Percentiles rank a stretch among this genome's conserved stretches.
Evolutionary conservation across 1,284 basidiomycete genomes (phyloP).

Genomic region (Pseudozyma sp.): DNA sequence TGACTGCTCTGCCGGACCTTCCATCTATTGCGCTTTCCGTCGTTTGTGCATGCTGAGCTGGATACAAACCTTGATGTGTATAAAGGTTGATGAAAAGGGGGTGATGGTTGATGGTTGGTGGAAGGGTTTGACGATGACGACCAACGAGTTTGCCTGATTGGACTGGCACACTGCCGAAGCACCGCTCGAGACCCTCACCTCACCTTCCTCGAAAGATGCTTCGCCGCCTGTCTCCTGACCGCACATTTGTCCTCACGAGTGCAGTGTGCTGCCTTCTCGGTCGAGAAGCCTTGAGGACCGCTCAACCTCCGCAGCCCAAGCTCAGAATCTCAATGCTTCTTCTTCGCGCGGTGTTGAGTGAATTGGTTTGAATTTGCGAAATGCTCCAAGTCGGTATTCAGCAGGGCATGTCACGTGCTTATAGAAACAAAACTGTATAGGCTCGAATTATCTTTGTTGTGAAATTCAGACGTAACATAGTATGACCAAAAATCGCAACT

Average conservation of each 20-base stretch:
- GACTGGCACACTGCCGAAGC: too few relatives aligned
- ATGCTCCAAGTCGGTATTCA: neutral
- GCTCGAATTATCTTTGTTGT: too few relatives aligned
- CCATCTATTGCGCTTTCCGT: slow-evolving; percentile 1
- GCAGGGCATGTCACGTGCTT: neutral
- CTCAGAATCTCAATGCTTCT: too few relatives aligned
- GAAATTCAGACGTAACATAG: too few relatives aligned
- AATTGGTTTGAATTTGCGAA: neutral
- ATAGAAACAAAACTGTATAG: neutral
- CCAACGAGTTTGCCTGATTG: neutral
- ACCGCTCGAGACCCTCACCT: too few relatives aligned
- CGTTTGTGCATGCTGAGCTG: slow-evolving; percentile 4
- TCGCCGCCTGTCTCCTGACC: too few relatives aligned
- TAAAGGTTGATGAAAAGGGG: slow-evolving; percentile 39
- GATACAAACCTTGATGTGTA: slow-evolving; percentile 45
- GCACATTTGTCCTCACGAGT: too few relatives aligned
- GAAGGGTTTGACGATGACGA: slow-evolving; percentile 18
- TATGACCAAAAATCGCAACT: too few relatives aligned
- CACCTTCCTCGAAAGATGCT: too few relatives aligned
- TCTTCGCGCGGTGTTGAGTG: too few relatives aligned
- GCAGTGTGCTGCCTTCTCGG: neutral
- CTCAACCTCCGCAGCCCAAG: too few relatives aligned
- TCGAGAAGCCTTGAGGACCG: too few relatives aligned
- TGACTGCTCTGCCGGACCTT: neutral
- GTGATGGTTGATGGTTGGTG: slow-evolving; percentile 38